These are phyloP conservation scores for Ceratocystis papillata DNA, from an alignment of 2,329 filamentous ascomycete genomes.

Conservation along the genomic window DNA sequence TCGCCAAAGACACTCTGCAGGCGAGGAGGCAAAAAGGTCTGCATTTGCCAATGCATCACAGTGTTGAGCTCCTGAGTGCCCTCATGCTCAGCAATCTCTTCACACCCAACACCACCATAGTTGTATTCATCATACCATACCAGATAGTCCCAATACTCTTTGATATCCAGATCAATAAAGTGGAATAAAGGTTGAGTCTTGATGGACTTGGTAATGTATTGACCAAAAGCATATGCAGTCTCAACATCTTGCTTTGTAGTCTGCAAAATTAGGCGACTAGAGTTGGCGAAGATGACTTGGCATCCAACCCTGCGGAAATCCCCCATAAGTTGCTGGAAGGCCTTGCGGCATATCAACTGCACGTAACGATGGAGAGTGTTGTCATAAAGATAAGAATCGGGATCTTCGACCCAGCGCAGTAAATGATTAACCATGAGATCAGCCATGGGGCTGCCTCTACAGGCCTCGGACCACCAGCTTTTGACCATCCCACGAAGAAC, in stretches of 20 bases:
- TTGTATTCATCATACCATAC: constrained; percentile 99
- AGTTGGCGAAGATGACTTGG: constrained; percentile 87
- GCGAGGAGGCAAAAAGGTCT: constrained; percentile 69
- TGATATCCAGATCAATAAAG: constrained; percentile 93
- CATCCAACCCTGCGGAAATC: constrained; percentile 93
- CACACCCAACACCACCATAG: constrained; percentile 88
- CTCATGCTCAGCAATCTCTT: constrained; percentile 59
- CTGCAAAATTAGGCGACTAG: constrained; percentile 80
- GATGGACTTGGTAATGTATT: constrained; percentile 97
- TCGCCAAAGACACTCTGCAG: constrained; percentile 79
- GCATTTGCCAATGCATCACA: constrained; percentile 97
- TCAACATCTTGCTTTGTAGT: constrained; percentile 95
- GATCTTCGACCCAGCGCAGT: constrained; percentile 91
- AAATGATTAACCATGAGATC: constrained; percentile 96
- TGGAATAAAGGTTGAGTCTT: constrained; percentile 91
- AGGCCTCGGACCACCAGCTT: constrained; percentile 94
- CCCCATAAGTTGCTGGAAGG: constrained; percentile 90
- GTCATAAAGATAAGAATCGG: constrained; percentile 90
- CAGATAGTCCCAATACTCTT: constrained; percentile 98
- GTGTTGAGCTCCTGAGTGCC: constrained; percentile 70
- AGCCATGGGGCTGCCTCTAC: constrained; percentile 81
- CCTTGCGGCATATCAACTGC: constrained; percentile 96
- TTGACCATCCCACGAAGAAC: constrained; percentile 98
- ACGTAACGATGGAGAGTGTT: constrained; percentile 91
- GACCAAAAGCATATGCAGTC: constrained; percentile 90